Percentiles rank a stretch among this genome's conserved stretches.
These are phyloP conservation scores for Spizellomyces punctatus DNA, from an alignment of 192 early-diverging fungal species.

Conservation along the genomic window DNA sequence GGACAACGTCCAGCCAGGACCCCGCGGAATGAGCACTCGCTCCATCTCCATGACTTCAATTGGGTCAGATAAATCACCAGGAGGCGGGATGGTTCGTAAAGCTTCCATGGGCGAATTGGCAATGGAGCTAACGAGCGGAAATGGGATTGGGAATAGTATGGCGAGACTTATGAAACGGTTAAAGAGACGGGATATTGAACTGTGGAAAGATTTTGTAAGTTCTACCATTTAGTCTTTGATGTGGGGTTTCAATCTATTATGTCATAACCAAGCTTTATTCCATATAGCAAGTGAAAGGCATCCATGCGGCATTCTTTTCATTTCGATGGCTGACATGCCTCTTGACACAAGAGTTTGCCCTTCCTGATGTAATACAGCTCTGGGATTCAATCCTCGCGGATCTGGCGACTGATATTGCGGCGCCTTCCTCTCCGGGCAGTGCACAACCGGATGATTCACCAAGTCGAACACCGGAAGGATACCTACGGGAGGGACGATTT, in stretches of 20 bases:
- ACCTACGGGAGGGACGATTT: slow-evolving; percentile 42
- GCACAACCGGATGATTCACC: background rate
- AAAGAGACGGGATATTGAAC: slow-evolving; percentile 54
- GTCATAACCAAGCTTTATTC: background rate
- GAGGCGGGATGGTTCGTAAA: background rate
- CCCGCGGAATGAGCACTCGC: background rate
- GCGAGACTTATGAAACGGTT: slow-evolving; percentile 58
- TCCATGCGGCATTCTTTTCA: slow-evolving; percentile 74
- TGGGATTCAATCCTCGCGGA: slow-evolving; percentile 83
- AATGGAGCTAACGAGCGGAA: slow-evolving; percentile 45
- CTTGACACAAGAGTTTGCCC: slow-evolving; percentile 67
- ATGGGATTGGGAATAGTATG: slow-evolving; percentile 66
- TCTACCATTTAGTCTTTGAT: background rate
- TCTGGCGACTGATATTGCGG: slow-evolving; percentile 39
- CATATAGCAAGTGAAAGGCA: slow-evolving; percentile 52
- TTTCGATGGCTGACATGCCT: slow-evolving; percentile 82
- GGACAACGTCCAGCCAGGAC: slow-evolving; percentile 47
- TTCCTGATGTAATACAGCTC: slow-evolving; percentile 76
- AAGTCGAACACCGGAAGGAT: background rate
- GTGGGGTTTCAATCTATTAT: background rate
- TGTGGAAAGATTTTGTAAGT: slow-evolving; percentile 61
- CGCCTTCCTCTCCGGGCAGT: background rate
- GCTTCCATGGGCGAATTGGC: slow-evolving; percentile 23
- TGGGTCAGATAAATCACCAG: background rate
- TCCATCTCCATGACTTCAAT: too few species aligned